A percentile compares a stretch with the other conserved stretches of the same genome.
Evolutionary conservation across 139 green algal genomes (phyloP).

Genomic region (Chlamydomonas incerta): DNA sequence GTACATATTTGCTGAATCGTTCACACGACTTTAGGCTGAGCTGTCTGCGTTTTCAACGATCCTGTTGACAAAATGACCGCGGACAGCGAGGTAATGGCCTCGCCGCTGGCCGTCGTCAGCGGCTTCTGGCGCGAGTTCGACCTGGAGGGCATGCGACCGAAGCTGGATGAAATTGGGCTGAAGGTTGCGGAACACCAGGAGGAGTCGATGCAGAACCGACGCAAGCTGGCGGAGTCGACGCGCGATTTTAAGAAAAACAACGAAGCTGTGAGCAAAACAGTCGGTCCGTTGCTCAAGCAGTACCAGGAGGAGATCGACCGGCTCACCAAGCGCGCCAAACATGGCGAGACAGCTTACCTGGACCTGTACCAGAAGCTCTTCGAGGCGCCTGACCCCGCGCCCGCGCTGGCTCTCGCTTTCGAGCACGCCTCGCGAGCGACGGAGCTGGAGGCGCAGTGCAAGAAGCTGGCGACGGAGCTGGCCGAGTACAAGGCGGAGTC

Average conservation of each 20-base stretch:
- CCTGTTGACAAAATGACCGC: neutral
- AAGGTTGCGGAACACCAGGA: constrained; percentile 89
- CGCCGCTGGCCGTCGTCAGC: constrained; percentile 49
- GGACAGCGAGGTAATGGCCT: neutral
- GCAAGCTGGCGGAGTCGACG: constrained; percentile 60
- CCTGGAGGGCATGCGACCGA: constrained; percentile 77
- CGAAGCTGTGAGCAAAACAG: constrained; percentile 46
- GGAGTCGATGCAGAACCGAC: constrained; percentile 67
- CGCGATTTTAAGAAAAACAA: constrained; percentile 62
- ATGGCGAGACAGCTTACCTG: constrained; percentile 47
- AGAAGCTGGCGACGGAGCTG: constrained; percentile 75
- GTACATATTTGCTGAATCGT: too few species aligned
- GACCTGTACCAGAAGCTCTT: constrained; percentile 93
- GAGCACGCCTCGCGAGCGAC: constrained; percentile 62
- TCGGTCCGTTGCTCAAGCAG: constrained; percentile 82
- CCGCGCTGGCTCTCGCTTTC: constrained; percentile 68
- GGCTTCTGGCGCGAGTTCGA: constrained; percentile 83
- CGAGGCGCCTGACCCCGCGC: constrained; percentile 93
- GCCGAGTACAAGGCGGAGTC: constrained; percentile 88
- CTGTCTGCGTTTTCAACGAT: too few species aligned
- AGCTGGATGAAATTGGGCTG: constrained; percentile 88
- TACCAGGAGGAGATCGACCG: constrained; percentile 95
- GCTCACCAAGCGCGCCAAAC: constrained; percentile 73
- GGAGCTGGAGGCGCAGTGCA: constrained; percentile 71
- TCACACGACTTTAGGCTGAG: too few species aligned